Evolutionary conservation across 2,329 filamentous ascomycete genomes (phyloP), one percentile per base, ranked within the genome.

Genomic region (Stromatinia cepivora): DNA sequence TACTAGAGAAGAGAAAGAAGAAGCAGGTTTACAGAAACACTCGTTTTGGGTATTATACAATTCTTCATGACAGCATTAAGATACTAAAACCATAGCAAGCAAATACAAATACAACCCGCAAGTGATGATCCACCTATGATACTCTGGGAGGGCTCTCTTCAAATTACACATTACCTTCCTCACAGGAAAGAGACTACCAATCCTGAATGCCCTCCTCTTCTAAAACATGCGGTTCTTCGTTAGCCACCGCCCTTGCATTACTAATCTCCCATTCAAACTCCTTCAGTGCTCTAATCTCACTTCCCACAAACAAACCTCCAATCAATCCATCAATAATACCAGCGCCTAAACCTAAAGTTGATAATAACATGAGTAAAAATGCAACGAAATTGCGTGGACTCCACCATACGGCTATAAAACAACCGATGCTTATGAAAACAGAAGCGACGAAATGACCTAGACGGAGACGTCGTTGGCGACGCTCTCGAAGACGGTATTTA

Each of bases 261-360:
- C 82, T 82, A 36, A 98, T 89, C 80, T 99, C 95, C 91, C 93
- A 97, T 78, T 95, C 88, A 81, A 98, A 98, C 82, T 99, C 95
- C 76, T 88, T 90, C 67, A 99, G 81, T 5, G 91, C 90, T 70
- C 93, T 86, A 70, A 97, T 81, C 81, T 99, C 95, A 71, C 88
- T 89, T 15, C 90, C 89, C 70, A 97, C 90, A 79, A 99, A 99
- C 62, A 98, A 80, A 0, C 95, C 85, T 0, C 93, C 91, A 78
- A 98, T 92, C 53, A 98, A 80, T 0, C 94, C 94, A 77, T 97
- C 92, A 28, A 97, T 79, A 3, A 93, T 86, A 0, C 94, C 94
- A 5, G 89, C 88, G 22, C 86, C 86, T 46, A 98, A 84, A 2
- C 89, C 88, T 22, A 98, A 79, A n/a, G 90, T 93, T 77, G 90